Evolutionary conservation across 768 basidiomycete species (phyloP).

Genomic region (Leccinum imitatum): DNA sequence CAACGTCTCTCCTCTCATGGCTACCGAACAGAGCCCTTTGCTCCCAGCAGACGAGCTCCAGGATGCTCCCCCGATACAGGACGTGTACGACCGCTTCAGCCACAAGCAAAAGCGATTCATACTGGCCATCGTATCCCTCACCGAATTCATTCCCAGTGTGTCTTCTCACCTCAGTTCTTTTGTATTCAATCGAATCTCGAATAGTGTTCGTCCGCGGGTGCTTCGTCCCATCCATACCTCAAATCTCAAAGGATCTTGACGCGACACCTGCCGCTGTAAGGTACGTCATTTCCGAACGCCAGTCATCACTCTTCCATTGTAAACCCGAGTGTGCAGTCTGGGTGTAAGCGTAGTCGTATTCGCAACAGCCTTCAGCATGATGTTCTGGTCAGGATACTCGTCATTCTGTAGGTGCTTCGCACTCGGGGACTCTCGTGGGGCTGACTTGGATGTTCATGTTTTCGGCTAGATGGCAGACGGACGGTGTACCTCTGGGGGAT

Average conservation of each 20-base stretch:
- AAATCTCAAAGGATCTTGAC: conserved; percentile 64
- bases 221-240: conserved; percentile 74
- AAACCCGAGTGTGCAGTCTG: conserved; percentile 38
- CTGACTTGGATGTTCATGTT: background rate
- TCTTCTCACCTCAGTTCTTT: background rate
- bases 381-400: conserved; percentile 53
- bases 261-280: conserved; percentile 59
- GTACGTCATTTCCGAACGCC: conserved; percentile 26
- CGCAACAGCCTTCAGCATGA: conserved; percentile 43
- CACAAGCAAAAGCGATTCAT: conserved; percentile 49
- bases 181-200: background rate
- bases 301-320: conserved; percentile 36
- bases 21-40: background rate
- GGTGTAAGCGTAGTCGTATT: conserved; percentile 28
- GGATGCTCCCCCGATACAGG: background rate
- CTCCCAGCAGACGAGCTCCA: background rate
- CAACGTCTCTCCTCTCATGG: background rate
- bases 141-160: conserved; percentile 64
- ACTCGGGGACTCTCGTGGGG: background rate
- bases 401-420: conserved; percentile 43
- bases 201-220: conserved; percentile 67
- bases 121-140: conserved; percentile 55
- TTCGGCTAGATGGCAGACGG: conserved; percentile 58
- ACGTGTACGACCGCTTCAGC: conserved; percentile 61
- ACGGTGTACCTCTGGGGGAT: conserved; percentile 57